Evolutionary conservation across 2,329 filamentous ascomycete species (phyloP), one percentile per base, ranked within the genome.

Genomic region (Diaporthe velutina): DNA sequence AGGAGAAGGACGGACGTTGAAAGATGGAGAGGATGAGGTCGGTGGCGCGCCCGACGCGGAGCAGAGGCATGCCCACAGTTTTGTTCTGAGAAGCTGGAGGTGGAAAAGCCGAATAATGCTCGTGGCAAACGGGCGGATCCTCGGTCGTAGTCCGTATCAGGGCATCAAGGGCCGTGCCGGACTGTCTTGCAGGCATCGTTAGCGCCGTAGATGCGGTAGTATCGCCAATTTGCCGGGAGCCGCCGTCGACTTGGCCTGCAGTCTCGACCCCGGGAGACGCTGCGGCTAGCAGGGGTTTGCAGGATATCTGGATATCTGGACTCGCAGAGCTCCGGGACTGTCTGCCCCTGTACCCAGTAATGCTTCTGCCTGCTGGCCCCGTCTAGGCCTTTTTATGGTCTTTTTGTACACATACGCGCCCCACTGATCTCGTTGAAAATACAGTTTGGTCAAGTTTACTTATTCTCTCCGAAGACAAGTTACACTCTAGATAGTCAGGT

Each of bases 181-280:
- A 45, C 45, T 72, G 57, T 40, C 42, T 38, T 52, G 17, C 55
- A 40, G 45, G 67, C 67, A 70, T 70, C 15, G 33, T 72, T 64
- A 72, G 42, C 45, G 55, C 58, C 35, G 55, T 50, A 71, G 42
- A 40, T 52, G 30, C 42, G 30, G 54, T 45, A 6, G 42, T n/a
- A 52, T 35, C 61, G 50, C 55, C 42, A 71, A 52, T 71, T 60
- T 71, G 42, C 70, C 70, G 70, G 67, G 52, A 45, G 61, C 42
- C 61, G 61, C 61, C 61, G 45, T 67, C 61, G 61, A 48, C 61
- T 67, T 67, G 61, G 61, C 61, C 61, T 38, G 42, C 61, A 67
- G 61, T 52, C 61, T 67, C 61, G 61, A 19, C 42, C 45, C 42
- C 19, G 17, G 28, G 12, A 35, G 6, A 12, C 13, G 40, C 45